Evolutionary conservation across 2,329 filamentous ascomycete species (phyloP), one percentile per base, ranked within the genome.

Genomic region (Cytospora mali): DNA sequence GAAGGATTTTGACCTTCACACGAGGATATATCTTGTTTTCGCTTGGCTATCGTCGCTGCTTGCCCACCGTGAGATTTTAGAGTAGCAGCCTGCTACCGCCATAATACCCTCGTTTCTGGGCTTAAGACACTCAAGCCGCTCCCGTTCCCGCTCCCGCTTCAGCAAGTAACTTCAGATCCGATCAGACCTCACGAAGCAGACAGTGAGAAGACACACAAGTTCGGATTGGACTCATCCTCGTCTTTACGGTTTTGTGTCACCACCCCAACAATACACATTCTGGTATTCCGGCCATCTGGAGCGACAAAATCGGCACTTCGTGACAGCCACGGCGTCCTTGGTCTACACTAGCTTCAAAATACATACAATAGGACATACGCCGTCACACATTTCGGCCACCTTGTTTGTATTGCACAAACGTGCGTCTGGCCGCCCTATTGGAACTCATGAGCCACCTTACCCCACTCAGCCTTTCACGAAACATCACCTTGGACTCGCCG

Each of bases 261-360:
- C 50, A 53, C 18, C 49, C 49, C 21, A 28, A 46, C 57, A 48
- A 27, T 29, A 25, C 28, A 58, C 14, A 14, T 35, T 46, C 46
- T 50, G 14, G 21, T 50, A 11, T 28, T n/a, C 21, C 42, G 39
- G 16, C 31, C 9, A 21, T 27, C 54, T 42, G 54, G 25, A 25
- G 23, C 25, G n/a, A 27, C 25, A 25, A 48, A 31, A 56, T 54
- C 42, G 53, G 42, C 51, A n/a, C 29, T 46, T 42, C 16, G 14
- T 53, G 21, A 46, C 29, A 59, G 56, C 60, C 51, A 55, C 60
- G 35, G 51, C 55, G 51, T 50, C 46, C 31, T 48, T 62, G 56
- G 59, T 54, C 27, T 9, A 7, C 46, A 21, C 35, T 42, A 62
- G 27, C 25, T 23, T 35, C 35, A 48, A 58, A 35, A 53, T 56